Evolutionary conservation across 164 flowering plant species (phyloP).

Genomic region (grape (Vitis vinifera)): ASM3070453v1 NC_081818.1:26442001-26442500

Average conservation of each 20-base stretch:
- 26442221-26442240: slow-evolving; percentile 67
- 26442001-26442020: slow-evolving; percentile 66
- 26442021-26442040: slow-evolving; percentile 72
- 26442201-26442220: slow-evolving; percentile 54
- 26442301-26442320: slow-evolving; percentile 63
- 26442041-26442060: slow-evolving; percentile 52
- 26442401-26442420: slow-evolving; percentile 47
- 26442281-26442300: slow-evolving; percentile 60
- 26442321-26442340: slow-evolving; percentile 73
- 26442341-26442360: slow-evolving; percentile 78
- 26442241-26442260: slow-evolving; percentile 68
- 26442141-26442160: slow-evolving; percentile 35
- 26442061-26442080: slow-evolving; percentile 45
- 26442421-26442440: not conserved
- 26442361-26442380: slow-evolving; percentile 82
- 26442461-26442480: not conserved
- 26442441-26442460: not conserved
- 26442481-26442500: not conserved
- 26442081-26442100: slow-evolving; percentile 77
- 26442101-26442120: slow-evolving; percentile 81
- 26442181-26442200: slow-evolving; percentile 49
- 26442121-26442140: slow-evolving; percentile 49
- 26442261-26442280: slow-evolving; percentile 62
- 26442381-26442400: slow-evolving; percentile 75
- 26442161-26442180: slow-evolving; percentile 39